Conservation (phyloP, 768 basidiomycete genomes). For the Hericium erinaceus region DNA sequence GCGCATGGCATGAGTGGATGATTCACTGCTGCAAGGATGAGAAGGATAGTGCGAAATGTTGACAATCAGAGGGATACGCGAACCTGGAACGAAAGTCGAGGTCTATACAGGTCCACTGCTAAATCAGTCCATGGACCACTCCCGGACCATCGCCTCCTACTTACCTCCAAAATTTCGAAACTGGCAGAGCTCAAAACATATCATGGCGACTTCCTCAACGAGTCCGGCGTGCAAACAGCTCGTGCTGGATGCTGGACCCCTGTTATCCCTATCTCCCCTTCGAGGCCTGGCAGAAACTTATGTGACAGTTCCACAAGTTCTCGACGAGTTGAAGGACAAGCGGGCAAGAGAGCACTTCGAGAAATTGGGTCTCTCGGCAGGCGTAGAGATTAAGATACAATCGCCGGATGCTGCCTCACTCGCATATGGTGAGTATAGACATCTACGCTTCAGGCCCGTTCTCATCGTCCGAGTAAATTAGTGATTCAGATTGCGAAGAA, state of each 20-base stretch:
- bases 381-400: slow-evolving; percentile 64
- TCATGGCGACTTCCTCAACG: slow-evolving; percentile 11
- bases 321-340: slow-evolving; percentile 84
- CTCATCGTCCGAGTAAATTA: slow-evolving; percentile 25
- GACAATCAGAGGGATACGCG: neutral
- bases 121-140: neutral
- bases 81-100: neutral
- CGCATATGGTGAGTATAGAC: slow-evolving; percentile 39
- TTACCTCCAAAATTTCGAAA: neutral
- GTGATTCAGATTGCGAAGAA: slow-evolving; percentile 90
- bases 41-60: too few relatives aligned
- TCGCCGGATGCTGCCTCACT: slow-evolving; percentile 64
- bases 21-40: too few relatives aligned
- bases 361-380: slow-evolving; percentile 62
- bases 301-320: slow-evolving; percentile 82
- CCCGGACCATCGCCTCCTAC: neutral
- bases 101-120: neutral
- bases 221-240: slow-evolving; percentile 60
- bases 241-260: slow-evolving; percentile 89
- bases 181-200: neutral
- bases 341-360: slow-evolving; percentile 83
- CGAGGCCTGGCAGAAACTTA: slow-evolving; percentile 83
- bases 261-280: slow-evolving; percentile 82
- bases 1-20: too few relatives aligned
- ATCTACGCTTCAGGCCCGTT: neutral